A percentile compares a stretch with the other conserved stretches of the same genome.
Evolutionary conservation across 2,329 filamentous ascomycete genomes (phyloP).

Genomic region (Colletotrichum sp.): DNA sequence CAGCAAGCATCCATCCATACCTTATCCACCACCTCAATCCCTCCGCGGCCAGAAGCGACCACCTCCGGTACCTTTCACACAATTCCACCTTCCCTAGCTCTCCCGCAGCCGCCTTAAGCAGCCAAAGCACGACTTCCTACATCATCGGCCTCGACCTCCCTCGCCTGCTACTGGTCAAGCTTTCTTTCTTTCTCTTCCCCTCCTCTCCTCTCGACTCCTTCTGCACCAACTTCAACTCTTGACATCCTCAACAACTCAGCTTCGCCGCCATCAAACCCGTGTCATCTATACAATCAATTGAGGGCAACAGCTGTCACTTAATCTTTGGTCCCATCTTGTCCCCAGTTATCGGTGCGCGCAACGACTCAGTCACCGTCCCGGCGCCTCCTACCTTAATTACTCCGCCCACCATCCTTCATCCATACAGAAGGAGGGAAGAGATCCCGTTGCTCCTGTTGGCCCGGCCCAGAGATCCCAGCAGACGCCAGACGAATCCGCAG

Average conservation of each 20-base stretch:
- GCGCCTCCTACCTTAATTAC: conserved; percentile 1
- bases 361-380: conserved; percentile 16
- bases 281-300: conserved; percentile 17
- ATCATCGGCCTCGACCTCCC: conserved; percentile 14
- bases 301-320: conserved; percentile 10
- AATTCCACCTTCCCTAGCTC: neutral
- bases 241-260: neutral
- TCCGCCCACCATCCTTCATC: conserved; percentile 1
- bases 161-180: neutral
- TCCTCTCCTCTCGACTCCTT: neutral
- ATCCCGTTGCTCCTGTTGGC: neutral
- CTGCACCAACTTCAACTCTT: neutral
- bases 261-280: neutral
- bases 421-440: neutral
- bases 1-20: neutral
- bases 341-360: conserved; percentile 15
- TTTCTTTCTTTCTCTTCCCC: neutral
- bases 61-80: neutral
- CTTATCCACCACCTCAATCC: neutral
- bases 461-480: neutral
- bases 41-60: conserved; percentile 11
- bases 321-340: conserved; percentile 16
- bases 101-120: neutral
- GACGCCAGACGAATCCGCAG: neutral
- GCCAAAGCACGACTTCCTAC: neutral